Percentiles rank a stretch among this genome's conserved stretches.
phyloP scores from a whole-genome alignment of 208 protist species.

The Novymonas esmeraldas region DNA sequence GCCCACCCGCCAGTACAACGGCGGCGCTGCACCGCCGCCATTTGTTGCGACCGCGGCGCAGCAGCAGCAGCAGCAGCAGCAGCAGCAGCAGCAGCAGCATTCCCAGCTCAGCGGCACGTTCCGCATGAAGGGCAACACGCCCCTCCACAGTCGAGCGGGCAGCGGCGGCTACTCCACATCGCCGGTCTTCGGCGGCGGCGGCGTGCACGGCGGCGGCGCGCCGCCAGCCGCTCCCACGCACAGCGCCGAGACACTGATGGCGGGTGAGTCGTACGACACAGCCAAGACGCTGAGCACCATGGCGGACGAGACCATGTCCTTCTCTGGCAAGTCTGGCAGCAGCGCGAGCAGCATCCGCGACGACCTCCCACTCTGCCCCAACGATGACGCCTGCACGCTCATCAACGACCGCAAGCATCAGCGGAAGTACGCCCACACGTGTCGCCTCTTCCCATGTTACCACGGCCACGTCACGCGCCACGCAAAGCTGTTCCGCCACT shows the following conservation, averaged over 20 bases:
- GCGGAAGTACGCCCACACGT: constrained; percentile 83
- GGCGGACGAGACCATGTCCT: constrained; percentile 42
- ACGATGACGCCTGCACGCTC: constrained; percentile 65
- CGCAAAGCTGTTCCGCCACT: constrained; percentile 82
- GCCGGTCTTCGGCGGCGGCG: neutral
- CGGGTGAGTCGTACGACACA: constrained; percentile 19
- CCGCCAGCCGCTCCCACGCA: neutral
- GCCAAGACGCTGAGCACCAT: constrained; percentile 21
- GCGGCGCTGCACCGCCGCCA: constrained; percentile 2
- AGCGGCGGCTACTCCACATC: constrained; percentile 16
- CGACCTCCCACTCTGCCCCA: constrained; percentile 69
- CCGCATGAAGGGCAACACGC: neutral
- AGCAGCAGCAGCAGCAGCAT: constrained; percentile 15
- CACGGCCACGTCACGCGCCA: constrained; percentile 79
- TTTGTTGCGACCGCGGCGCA: constrained; percentile 15
- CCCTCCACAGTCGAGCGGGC: neutral
- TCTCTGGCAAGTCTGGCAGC: constrained; percentile 59
- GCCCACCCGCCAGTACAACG: constrained; percentile 3
- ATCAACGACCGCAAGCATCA: constrained; percentile 90
- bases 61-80: constrained; percentile 17
- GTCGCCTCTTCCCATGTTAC: constrained; percentile 87
- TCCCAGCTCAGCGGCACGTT: constrained; percentile 11
- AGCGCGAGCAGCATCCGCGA: constrained; percentile 70
- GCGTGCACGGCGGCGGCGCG: neutral
- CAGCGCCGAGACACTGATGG: neutral